A percentile compares a stretch with the other conserved stretches of the same genome.
These are phyloP conservation scores for Boletellus ananas DNA, from an alignment of 768 basidiomycete species.

Conservation along the genomic window DNA sequence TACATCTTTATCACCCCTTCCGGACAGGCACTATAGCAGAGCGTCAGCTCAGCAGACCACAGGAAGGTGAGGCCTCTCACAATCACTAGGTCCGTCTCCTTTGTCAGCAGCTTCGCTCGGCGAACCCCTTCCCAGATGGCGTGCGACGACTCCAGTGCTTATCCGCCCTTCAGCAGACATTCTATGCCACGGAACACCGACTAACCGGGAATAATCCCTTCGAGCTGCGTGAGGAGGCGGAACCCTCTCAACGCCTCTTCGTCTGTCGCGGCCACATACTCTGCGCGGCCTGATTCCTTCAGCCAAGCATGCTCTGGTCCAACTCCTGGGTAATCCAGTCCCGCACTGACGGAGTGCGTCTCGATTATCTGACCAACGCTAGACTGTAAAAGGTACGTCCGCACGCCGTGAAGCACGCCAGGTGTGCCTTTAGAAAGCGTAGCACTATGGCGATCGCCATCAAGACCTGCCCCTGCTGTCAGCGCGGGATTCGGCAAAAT, in stretches of 20 bases:
- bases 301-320: slow-evolving; percentile 98
- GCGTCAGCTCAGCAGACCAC: slow-evolving; percentile 8
- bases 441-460: slow-evolving; percentile 87
- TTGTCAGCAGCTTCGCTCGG: slow-evolving; percentile 78
- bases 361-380: slow-evolving; percentile 90
- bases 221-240: slow-evolving; percentile 83
- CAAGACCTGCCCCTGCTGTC: slow-evolving; percentile 46
- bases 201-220: slow-evolving; percentile 95
- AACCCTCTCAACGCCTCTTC: slow-evolving; percentile 93
- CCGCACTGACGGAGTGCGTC: slow-evolving; percentile 96
- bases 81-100: slow-evolving; percentile 85
- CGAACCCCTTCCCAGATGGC: slow-evolving; percentile 91
- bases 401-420: slow-evolving; percentile 93
- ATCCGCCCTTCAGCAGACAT: slow-evolving; percentile 4
- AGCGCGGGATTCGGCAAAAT: slow-evolving; percentile 1
- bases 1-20: slow-evolving; percentile 97
- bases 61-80: slow-evolving; percentile 47
- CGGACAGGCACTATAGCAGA: slow-evolving; percentile 72
- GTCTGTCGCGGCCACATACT: slow-evolving; percentile 91
- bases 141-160: slow-evolving; percentile 93
- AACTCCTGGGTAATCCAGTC: slow-evolving; percentile 94
- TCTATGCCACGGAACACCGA: slow-evolving; percentile 1
- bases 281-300: slow-evolving; percentile 90
- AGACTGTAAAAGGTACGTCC: slow-evolving; percentile 93
- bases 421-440: slow-evolving; percentile 88